These are phyloP conservation scores for Styphnolobium japonicum DNA, from an alignment of 306 rosid genomes.

Conservation along the genomic window DNA sequence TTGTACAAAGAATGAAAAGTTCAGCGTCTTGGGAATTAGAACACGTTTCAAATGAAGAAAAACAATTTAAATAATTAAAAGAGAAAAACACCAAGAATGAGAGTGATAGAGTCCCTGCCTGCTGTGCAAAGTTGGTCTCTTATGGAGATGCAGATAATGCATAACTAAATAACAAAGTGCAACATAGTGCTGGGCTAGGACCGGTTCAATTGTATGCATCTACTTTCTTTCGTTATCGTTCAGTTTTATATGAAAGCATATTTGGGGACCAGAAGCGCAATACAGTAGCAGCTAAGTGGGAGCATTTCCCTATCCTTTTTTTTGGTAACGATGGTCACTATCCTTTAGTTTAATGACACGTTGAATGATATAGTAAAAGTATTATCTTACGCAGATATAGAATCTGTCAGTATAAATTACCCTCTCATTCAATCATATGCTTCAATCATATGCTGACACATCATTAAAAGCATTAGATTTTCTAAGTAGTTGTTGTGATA, in stretches of 20 bases:
- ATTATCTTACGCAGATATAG: too few relatives aligned
- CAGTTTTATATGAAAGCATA: neutral
- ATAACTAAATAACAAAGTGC: neutral
- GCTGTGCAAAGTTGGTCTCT: neutral
- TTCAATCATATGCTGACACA: too few relatives aligned
- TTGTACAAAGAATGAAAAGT: neutral
- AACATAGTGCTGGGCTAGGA: constrained; percentile 2
- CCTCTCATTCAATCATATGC: too few relatives aligned
- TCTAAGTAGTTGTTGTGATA: too few relatives aligned
- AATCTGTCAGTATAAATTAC: too few relatives aligned
- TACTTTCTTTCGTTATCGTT: constrained; percentile 20
- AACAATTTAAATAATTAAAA: neutral
- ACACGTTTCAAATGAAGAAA: neutral
- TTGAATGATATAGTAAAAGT: too few relatives aligned
- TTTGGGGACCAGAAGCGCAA: constrained; percentile 30
- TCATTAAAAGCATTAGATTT: too few relatives aligned
- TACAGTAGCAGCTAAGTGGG: neutral
- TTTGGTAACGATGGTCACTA: too few relatives aligned
- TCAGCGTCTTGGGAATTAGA: neutral
- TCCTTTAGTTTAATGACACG: too few relatives aligned
- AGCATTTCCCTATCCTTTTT: neutral
- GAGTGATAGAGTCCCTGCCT: neutral
- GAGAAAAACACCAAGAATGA: neutral
- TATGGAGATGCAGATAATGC: constrained; percentile 16
- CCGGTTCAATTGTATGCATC: neutral